Evolutionary conservation across 2,329 filamentous ascomycete genomes (phyloP).

Genomic region (Aspergillus brunneoviolaceus): DNA sequence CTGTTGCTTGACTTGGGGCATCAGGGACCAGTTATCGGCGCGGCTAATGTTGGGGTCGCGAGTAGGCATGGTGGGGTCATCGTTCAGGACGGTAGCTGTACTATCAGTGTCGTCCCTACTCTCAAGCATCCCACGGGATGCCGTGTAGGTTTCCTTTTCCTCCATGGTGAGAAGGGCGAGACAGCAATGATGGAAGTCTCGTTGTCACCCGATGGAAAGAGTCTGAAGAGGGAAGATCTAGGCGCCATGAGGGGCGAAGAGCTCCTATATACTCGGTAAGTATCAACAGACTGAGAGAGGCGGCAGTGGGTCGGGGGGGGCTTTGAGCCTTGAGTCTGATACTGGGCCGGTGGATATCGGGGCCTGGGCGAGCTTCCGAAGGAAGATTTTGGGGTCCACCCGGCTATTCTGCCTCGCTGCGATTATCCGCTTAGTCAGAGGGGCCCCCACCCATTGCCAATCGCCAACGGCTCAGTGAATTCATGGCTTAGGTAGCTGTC

Average conservation of each 20-base stretch:
- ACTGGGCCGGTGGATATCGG: not conserved
- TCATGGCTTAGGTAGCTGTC: not conserved
- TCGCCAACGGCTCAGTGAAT: not conserved
- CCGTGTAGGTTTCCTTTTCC: not conserved
- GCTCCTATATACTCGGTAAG: not conserved
- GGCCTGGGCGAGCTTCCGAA: not conserved
- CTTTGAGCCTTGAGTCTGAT: too few species aligned
- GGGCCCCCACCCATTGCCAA: too few species aligned
- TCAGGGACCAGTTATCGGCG: constrained; percentile 52
- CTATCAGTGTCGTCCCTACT: constrained; percentile 29
- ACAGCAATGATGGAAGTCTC: not conserved
- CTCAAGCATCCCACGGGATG: not conserved
- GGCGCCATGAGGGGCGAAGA: not conserved
- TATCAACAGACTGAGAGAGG: not conserved
- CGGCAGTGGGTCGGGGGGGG: not conserved
- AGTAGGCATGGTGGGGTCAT: constrained; percentile 20
- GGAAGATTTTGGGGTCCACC: not conserved
- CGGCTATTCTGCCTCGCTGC: not conserved
- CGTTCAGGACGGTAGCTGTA: constrained; percentile 26
- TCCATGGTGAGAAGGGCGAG: not conserved
- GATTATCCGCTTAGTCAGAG: not conserved
- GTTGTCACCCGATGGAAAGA: not conserved
- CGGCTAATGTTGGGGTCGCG: constrained; percentile 12
- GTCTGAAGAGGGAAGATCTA: not conserved
- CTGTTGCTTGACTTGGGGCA: constrained; percentile 49